Evolutionary conservation across 2,329 filamentous ascomycete genomes (phyloP).

Genomic region (Ascochyta viciae-villosae): DNA sequence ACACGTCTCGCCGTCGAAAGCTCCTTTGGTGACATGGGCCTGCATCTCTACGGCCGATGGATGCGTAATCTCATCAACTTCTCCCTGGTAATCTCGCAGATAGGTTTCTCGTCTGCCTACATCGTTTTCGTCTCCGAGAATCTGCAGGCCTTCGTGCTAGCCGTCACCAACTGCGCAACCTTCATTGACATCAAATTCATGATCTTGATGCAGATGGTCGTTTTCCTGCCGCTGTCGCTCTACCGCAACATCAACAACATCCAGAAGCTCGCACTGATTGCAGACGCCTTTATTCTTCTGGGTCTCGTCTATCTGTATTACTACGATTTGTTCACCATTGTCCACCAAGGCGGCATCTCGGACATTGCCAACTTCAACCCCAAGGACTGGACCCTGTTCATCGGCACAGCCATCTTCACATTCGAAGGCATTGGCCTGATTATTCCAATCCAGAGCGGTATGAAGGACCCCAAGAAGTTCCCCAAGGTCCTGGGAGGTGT

Average conservation of each 20-base stretch:
- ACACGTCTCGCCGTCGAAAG: slow-evolving; percentile 85
- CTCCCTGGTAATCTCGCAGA: slow-evolving; percentile 93
- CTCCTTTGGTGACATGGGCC: slow-evolving; percentile 98
- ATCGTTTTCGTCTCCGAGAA: slow-evolving; percentile 98
- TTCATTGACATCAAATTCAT: slow-evolving; percentile 87
- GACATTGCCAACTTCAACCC: slow-evolving; percentile 93
- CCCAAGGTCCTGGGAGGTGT: slow-evolving; percentile 85
- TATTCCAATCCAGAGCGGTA: slow-evolving; percentile 97
- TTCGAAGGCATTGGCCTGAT: slow-evolving; percentile 98
- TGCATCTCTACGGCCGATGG: slow-evolving; percentile 86
- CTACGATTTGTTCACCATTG: slow-evolving; percentile 88
- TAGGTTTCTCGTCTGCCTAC: slow-evolving; percentile 93
- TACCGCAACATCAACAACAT: slow-evolving; percentile 97
- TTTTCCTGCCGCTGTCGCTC: slow-evolving; percentile 92
- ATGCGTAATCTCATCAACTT: slow-evolving; percentile 86
- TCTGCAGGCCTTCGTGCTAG: slow-evolving; percentile 89
- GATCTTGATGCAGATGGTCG: slow-evolving; percentile 92
- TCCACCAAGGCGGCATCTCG: slow-evolving; percentile 72
- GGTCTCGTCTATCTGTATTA: slow-evolving; percentile 95
- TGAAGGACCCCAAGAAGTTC: slow-evolving; percentile 90
- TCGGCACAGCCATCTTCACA: slow-evolving; percentile 98
- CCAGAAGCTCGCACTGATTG: slow-evolving; percentile 90
- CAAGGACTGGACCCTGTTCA: slow-evolving; percentile 94
- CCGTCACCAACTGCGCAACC: slow-evolving; percentile 86
- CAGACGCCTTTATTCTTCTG: slow-evolving; percentile 91